phyloP scores from a whole-genome alignment of 768 basidiomycete species.

The Asterophora parasitica region DNA sequence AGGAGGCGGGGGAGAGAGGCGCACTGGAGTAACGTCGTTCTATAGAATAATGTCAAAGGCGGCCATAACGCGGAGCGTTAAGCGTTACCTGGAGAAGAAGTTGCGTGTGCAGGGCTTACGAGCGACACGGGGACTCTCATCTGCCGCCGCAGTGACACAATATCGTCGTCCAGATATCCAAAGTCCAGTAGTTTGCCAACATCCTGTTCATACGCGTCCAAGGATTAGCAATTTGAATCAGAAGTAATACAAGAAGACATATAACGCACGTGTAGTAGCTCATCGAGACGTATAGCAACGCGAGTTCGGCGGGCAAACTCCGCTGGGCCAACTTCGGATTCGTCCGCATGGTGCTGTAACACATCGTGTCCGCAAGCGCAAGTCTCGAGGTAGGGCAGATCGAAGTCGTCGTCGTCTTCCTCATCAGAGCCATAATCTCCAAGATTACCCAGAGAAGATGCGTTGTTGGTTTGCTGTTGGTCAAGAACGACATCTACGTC shows the following conservation, averaged over 20 bases:
- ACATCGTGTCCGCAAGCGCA: constrained; percentile 72
- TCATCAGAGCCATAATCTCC: constrained; percentile 71
- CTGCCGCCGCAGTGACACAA: constrained; percentile 64
- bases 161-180: constrained; percentile 65
- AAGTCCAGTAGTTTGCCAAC: constrained; percentile 76
- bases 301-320: constrained; percentile 71
- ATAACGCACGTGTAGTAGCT: constrained; percentile 66
- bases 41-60: constrained; percentile 16
- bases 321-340: constrained; percentile 45
- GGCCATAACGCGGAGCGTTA: background rate
- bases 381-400: constrained; percentile 46
- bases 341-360: constrained; percentile 62
- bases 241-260: background rate
- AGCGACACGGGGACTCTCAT: constrained; percentile 53
- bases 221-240: background rate
- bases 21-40: constrained; percentile 28
- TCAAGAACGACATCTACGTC: constrained; percentile 57
- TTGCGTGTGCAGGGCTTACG: constrained; percentile 41
- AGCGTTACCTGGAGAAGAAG: constrained; percentile 49
- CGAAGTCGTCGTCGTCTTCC: constrained; percentile 60
- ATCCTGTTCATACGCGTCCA: constrained; percentile 44
- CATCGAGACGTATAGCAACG: constrained; percentile 77
- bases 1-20: constrained; percentile 44
- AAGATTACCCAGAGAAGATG: constrained; percentile 46
- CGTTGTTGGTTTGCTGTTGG: constrained; percentile 35